Base-by-base conservation (phyloP, 129 eudicot genomes). In the Chrysanthemum seticuspe region DNA sequence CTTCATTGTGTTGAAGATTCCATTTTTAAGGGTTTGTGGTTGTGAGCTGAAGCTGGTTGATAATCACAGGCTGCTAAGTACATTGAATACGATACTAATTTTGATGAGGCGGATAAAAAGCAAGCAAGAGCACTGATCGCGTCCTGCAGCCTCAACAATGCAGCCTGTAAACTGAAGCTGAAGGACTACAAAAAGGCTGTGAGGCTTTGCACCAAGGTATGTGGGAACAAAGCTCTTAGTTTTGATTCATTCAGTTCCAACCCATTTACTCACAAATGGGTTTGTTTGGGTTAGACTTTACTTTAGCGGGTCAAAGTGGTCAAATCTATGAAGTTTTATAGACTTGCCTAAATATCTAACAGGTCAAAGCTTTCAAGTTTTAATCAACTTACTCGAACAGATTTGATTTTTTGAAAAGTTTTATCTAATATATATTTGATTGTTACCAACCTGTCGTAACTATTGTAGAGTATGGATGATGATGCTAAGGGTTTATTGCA, bases 201-300 rank as follows among this genome's bases (percentile, higher is more conserved):
- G 91, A 91, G 91, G 78, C 97, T 95, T 0, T 95, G 99, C 79
- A 86, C 99, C 50, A 95, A 88, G 97, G 98, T 92, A 0, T 44
- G 75, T 18, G 13, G 12, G 34, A 62, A 62, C 11, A 12, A 60
- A 25, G 47, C 2, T 40, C 47, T 40, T 40, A 6, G 2, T 40
- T 40, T 40, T 2, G 10, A 1, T 40, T 40, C 47, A 40, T 40
- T 6, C 2, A 7, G 10, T 40, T 0, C 47, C 47, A 40, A 40
- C 47, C 47, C 47, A 40, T 40, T 7, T 1, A 40, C 47, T 40
- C 47, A 6, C 47, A 40, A 40, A 7, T 40, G 10, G 9, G 47
- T 40, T 10, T 40, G 10, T 40, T 40, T 40, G 10, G 47, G 47
- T 40, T 7, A 40, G 10, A 40, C 7, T 6, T 40, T 40, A 40